Evolutionary conservation across 1,284 basidiomycete species (phyloP).

Genomic region (Cystobasidiaceae sp.): DNA sequence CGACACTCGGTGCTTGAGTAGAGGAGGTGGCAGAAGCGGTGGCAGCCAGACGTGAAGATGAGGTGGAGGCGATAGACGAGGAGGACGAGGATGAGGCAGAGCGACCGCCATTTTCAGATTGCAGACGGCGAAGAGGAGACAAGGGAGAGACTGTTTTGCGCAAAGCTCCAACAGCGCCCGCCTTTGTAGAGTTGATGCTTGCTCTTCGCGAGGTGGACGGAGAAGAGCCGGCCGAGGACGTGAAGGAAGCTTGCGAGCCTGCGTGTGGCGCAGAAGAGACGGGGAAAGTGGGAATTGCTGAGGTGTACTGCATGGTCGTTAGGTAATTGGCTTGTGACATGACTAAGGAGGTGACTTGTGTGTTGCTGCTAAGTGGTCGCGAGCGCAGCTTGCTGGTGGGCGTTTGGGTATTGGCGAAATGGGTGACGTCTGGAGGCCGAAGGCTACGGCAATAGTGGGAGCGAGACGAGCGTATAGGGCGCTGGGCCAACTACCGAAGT

Average conservation of each 20-base stretch:
- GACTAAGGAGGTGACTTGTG: too few species aligned
- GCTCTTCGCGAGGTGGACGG: neutral
- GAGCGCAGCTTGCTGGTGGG: too few species aligned
- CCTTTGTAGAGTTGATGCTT: neutral
- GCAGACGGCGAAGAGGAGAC: neutral
- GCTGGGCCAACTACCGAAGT: too few species aligned
- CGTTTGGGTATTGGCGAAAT: too few species aligned
- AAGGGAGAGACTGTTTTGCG: neutral
- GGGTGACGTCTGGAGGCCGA: too few species aligned
- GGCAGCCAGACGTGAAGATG: neutral
- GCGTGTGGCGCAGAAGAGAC: neutral
- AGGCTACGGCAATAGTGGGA: constrained; percentile 26
- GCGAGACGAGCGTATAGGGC: too few species aligned
- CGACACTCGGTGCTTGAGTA: neutral
- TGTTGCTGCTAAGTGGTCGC: too few species aligned
- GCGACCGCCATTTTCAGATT: neutral
- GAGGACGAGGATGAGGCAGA: neutral
- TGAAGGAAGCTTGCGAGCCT: neutral
- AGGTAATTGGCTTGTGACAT: too few species aligned
- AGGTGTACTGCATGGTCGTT: neutral
- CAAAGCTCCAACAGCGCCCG: too few species aligned
- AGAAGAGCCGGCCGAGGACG: neutral
- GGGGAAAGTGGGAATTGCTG: neutral
- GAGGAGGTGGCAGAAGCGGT: neutral
- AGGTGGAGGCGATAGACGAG: neutral